Conservation (phyloP, 2,329 filamentous ascomycete genomes). For the Intubia oerlemansii region DNA sequence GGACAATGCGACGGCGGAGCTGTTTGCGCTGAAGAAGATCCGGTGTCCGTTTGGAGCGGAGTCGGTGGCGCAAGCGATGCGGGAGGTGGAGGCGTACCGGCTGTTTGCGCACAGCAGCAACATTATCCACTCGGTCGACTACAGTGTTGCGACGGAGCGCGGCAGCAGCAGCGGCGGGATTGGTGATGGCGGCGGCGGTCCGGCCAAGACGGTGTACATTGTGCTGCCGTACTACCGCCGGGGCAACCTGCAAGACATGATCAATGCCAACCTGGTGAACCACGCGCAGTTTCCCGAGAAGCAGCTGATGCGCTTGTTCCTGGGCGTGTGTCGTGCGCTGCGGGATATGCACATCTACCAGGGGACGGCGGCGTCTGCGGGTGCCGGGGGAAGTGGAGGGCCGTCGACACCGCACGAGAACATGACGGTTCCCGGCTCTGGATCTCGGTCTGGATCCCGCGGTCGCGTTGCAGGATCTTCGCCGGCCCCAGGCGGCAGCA, state of each 20-base stretch:
- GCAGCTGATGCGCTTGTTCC: slow-evolving; percentile 69
- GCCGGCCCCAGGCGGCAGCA: too few species aligned
- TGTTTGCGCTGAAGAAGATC: slow-evolving; percentile 96
- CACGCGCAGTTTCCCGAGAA: slow-evolving; percentile 77
- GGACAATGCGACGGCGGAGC: slow-evolving; percentile 60
- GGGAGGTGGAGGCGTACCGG: slow-evolving; percentile 91
- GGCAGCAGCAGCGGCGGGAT: slow-evolving; percentile 23
- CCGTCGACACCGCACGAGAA: slow-evolving; percentile 18
- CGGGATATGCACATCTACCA: slow-evolving; percentile 82
- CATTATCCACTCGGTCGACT: slow-evolving; percentile 73
- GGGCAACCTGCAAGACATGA: slow-evolving; percentile 92
- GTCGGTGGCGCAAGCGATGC: slow-evolving; percentile 82
- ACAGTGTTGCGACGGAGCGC: slow-evolving; percentile 58
- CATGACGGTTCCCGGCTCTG: slow-evolving; percentile 28
- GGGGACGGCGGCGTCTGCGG: slow-evolving; percentile 20
- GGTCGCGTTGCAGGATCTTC: slow-evolving; percentile 10
- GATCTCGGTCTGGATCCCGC: too few species aligned
- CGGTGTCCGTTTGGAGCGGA: slow-evolving; percentile 94
- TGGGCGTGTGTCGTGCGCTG: slow-evolving; percentile 77
- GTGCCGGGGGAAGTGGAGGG: too few species aligned
- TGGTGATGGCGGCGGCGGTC: slow-evolving; percentile 26
- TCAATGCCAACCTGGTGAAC: slow-evolving; percentile 96
- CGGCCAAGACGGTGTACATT: slow-evolving; percentile 88
- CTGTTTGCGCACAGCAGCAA: slow-evolving; percentile 66
- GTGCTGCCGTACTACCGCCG: slow-evolving; percentile 86